These are phyloP conservation scores for Pleurotus giganteus DNA, from an alignment of 768 basidiomycete genomes.

Conservation along the genomic window DNA sequence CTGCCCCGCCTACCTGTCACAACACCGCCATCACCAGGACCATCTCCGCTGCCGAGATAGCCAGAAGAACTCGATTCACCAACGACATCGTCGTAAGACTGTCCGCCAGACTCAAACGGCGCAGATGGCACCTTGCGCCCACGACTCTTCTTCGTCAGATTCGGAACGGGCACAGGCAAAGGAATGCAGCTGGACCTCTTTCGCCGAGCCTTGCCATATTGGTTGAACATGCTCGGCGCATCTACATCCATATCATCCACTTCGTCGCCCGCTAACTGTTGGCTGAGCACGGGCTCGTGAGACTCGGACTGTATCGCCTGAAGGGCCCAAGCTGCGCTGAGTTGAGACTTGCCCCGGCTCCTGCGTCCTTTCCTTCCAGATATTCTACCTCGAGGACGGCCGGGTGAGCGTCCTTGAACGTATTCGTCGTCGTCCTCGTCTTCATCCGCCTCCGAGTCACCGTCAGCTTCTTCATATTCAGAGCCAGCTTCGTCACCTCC, in stretches of 20 bases:
- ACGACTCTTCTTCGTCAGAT: constrained; percentile 62
- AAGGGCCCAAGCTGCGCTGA: constrained; percentile 3
- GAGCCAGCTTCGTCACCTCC: constrained; percentile 9
- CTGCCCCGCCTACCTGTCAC: neutral
- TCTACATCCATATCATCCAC: constrained; percentile 10
- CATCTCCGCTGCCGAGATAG: constrained; percentile 10
- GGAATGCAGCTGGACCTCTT: constrained; percentile 20
- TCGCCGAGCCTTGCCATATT: neutral
- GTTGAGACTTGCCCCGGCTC: neutral
- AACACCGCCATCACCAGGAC: neutral
- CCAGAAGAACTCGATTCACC: neutral
- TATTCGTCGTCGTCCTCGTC: constrained; percentile 16
- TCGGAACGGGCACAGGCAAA: constrained; percentile 54
- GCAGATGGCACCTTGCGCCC: constrained; percentile 54
- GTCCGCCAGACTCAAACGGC: constrained; percentile 9
- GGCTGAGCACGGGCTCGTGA: neutral
- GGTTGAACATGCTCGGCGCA: neutral
- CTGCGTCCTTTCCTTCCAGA: neutral
- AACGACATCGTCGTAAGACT: neutral
- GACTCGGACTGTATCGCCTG: neutral
- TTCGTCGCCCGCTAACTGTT: constrained; percentile 8
- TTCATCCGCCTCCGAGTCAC: constrained; percentile 21
- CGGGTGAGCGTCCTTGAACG: constrained; percentile 1
- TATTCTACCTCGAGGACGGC: neutral
- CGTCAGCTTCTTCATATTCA: constrained; percentile 23